A percentile compares a stretch with the other conserved stretches of the same genome.
Conservation (phyloP, 225 moss, liverwort and hornwort genomes). For the Straminergon stramineum region DNA sequence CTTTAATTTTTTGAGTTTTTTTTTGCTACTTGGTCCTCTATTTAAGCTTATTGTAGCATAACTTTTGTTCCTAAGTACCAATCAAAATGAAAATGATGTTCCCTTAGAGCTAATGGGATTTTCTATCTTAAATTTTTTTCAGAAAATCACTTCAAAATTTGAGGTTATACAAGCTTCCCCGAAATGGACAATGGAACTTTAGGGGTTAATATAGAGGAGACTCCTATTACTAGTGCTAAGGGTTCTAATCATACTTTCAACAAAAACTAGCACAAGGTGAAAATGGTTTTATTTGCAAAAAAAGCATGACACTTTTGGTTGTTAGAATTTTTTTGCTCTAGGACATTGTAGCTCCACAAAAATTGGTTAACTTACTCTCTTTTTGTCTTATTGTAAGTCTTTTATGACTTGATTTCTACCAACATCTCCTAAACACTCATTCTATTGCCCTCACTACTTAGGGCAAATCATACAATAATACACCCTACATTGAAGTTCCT, state of each 20-base stretch:
- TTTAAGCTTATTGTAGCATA: neutral
- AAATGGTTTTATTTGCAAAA: neutral
- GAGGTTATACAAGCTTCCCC: too few species aligned
- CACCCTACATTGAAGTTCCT: neutral
- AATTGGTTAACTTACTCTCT: neutral
- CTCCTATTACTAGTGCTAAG: accelerated
- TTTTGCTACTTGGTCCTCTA: accelerated
- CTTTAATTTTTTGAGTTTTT: too few species aligned
- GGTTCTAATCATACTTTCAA: neutral
- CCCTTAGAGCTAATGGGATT: accelerated
- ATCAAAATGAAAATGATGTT: neutral
- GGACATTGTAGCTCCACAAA: neutral
- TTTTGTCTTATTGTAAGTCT: neutral
- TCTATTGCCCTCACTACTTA: too few species aligned
- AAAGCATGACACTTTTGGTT: neutral
- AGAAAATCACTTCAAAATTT: neutral
- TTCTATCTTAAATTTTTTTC: neutral
- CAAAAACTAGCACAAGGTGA: neutral
- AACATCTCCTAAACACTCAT: neutral
- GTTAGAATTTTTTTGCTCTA: neutral
- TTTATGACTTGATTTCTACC: neutral
- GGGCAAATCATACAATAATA: accelerated
- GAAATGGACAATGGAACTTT: neutral
- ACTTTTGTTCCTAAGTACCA: accelerated
- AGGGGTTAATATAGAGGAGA: neutral